Percentiles rank a stretch among this genome's conserved stretches.
Conservation (phyloP, 129 eudicot species). For the Flaveria robusta region DNA sequence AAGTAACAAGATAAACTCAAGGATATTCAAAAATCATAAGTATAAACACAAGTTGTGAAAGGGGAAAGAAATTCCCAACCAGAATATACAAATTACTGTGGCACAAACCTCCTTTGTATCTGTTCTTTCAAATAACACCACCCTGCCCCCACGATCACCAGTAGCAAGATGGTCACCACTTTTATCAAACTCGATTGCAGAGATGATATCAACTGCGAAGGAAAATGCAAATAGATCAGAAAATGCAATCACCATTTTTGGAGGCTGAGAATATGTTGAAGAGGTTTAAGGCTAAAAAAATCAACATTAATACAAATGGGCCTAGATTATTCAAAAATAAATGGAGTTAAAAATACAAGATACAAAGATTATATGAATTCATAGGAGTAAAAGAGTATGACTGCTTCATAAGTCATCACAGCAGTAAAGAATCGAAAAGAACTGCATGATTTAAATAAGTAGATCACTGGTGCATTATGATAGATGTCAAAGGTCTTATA, state of each 20-base stretch:
- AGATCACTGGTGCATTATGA: neutral
- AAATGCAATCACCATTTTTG: neutral
- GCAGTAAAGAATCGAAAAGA: neutral
- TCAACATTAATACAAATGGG: neutral
- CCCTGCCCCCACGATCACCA: slow-evolving; percentile 99
- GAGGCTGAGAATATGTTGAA: neutral
- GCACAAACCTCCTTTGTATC: slow-evolving; percentile 78
- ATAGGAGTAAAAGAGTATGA: neutral
- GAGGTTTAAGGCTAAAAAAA: neutral
- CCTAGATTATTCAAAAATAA: neutral
- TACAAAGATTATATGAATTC: neutral
- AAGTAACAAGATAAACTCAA: slow-evolving; percentile 15
- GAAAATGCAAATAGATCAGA: slow-evolving; percentile 19
- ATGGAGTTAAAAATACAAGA: neutral
- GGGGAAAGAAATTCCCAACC: slow-evolving; percentile 21
- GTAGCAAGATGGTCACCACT: slow-evolving; percentile 99
- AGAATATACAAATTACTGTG: neutral
- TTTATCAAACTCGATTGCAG: slow-evolving; percentile 98
- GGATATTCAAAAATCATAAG: neutral
- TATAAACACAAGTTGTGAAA: slow-evolving; percentile 13
- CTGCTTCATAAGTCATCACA: slow-evolving; percentile 6
- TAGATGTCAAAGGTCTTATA: neutral
- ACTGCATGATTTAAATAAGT: neutral
- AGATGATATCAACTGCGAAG: slow-evolving; percentile 83
- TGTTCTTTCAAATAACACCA: slow-evolving; percentile 95